Base-by-base conservation (phyloP, 768 basidiomycete genomes). In the Lactifluus pinguis region DNA sequence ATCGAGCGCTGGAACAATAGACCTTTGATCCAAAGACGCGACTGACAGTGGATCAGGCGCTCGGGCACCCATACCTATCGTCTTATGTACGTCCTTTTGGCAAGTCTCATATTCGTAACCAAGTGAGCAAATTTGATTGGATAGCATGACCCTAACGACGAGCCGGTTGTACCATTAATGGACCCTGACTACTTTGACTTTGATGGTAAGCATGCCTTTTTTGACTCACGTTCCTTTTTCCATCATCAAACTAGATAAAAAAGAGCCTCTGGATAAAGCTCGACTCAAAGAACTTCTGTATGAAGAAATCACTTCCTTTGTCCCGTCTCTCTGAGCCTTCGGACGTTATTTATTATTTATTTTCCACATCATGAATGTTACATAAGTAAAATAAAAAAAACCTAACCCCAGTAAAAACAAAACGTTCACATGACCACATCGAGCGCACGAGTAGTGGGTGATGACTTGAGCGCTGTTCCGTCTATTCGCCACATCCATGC, bases 11-110 rank as follows among this genome's bases (percentile, higher is more conserved):
- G 57, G 19, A 54, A 47, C 5, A n/a, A 13, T 62, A 84, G 83
- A 92, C 92, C 1, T 95, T 95, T 71, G 91, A 92, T 69, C 89
- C 91, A 2, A 89, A 85, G 75, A 91, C 88, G 72, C 81, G 92
- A 49, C 77, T 89, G 74, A 86, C 86, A 3, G 89, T 92, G 19
- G 86, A 90, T 66, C 80, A 92, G 68, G 90, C 89, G 15, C 77
- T 95, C 29, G 80, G 81, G 54, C 91, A 94, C 68, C 89, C 92
- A 2, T 92, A 92, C 70, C 80, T 91, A 53, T 76, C 83, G 42
- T 84, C 89, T 57, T 91, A 91, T 69, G 86, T 85, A 61, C 59
- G 81, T 75, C 25, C 44, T n/a, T 39, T 38, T 34, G 7, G 39
- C 34, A 9, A 41, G 8, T 29, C 9, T 59, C 21, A 15, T 45